phyloP scores from a whole-genome alignment of 805 yeast genomes.

The Cyberlindnera misumaiensis region DNA sequence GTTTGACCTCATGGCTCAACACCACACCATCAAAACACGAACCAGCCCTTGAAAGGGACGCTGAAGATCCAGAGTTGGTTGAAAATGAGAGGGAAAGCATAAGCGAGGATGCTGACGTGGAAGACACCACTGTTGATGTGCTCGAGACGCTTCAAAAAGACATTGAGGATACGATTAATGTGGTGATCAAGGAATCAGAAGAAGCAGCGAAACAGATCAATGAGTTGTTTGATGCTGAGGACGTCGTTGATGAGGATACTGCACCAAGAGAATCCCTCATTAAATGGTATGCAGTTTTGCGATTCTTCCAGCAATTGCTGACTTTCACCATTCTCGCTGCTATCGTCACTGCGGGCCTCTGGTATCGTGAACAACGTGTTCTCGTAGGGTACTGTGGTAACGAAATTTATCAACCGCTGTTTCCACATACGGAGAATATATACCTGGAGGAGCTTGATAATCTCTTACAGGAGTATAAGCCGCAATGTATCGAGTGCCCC shows the following conservation, averaged over 20 bases:
- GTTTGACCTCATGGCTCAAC: slow-evolving; percentile 1
- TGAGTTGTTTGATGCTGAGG: slow-evolving; percentile 12
- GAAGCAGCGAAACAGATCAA: slow-evolving; percentile 22
- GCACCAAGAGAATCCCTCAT: not conserved
- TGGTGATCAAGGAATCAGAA: slow-evolving; percentile 22
- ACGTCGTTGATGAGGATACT: slow-evolving; percentile 6
- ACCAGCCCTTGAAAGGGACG: slow-evolving; percentile 2
- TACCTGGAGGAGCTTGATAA: slow-evolving; percentile 34
- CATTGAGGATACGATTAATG: slow-evolving; percentile 17
- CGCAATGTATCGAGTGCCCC: slow-evolving; percentile 75
- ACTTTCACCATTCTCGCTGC: slow-evolving; percentile 32
- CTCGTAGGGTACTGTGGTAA: slow-evolving; percentile 72
- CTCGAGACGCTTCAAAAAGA: slow-evolving; percentile 19
- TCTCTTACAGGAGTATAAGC: slow-evolving; percentile 42
- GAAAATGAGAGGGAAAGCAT: slow-evolving; percentile 7
- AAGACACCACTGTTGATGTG: slow-evolving; percentile 10
- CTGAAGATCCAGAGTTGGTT: slow-evolving; percentile 8
- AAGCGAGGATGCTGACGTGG: slow-evolving; percentile 5
- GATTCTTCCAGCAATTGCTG: slow-evolving; percentile 20
- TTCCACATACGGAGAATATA: slow-evolving; percentile 25
- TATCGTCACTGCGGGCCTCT: slow-evolving; percentile 36
- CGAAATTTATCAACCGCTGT: slow-evolving; percentile 41
- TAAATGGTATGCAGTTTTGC: slow-evolving; percentile 8
- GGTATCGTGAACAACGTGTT: slow-evolving; percentile 61
- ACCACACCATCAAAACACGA: not conserved